Evolutionary conservation across 139 green algal species (phyloP).

Genomic region (Closterium sp.): DNA sequence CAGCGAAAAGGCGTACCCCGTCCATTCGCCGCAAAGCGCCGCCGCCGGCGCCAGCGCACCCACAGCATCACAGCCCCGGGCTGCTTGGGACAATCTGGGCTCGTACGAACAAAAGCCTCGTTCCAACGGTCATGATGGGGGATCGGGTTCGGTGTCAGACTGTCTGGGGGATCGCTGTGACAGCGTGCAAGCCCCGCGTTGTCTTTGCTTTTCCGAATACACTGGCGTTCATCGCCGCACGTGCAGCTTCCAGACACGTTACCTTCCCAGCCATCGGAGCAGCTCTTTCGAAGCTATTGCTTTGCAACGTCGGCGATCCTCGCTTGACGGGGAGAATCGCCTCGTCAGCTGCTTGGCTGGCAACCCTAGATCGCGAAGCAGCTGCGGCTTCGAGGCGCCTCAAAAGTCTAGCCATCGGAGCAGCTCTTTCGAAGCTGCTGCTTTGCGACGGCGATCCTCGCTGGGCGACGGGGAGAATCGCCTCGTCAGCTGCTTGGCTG

Average conservation of each 20-base stretch:
- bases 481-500: background rate
- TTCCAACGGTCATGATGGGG: background rate
- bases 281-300: too few species aligned
- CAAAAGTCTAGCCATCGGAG: background rate
- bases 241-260: background rate
- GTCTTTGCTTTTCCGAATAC: background rate
- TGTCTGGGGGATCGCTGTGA: too few species aligned
- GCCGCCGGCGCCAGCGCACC: too few species aligned
- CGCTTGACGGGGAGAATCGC: too few species aligned
- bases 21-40: background rate
- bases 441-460: background rate
- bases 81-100: too few species aligned
- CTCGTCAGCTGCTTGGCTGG: too few species aligned
- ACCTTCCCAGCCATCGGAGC: too few species aligned
- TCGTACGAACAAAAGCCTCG: background rate
- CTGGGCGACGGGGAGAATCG: background rate
- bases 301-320: too few species aligned
- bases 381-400: too few species aligned
- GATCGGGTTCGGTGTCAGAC: background rate
- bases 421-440: background rate
- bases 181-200: background rate
- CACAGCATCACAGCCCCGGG: too few species aligned
- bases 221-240: background rate
- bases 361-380: too few species aligned
- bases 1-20: background rate